These are phyloP conservation scores for Fusarium paranaense DNA, from an alignment of 2,329 filamentous ascomycete species.

Conservation along the genomic window DNA sequence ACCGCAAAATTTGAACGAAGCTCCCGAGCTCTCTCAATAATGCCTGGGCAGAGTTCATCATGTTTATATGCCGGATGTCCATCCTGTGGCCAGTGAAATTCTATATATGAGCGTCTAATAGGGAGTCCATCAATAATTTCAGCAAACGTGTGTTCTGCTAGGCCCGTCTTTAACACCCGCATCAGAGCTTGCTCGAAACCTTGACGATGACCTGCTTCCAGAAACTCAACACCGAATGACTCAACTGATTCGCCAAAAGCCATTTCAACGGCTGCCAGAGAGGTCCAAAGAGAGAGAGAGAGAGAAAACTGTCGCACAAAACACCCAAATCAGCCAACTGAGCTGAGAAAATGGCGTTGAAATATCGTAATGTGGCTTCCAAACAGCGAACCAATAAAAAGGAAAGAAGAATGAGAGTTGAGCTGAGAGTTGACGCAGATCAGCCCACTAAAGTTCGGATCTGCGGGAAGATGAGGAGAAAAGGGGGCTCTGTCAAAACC, in stretches of 20 bases:
- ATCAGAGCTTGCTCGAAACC: not conserved
- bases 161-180: not conserved
- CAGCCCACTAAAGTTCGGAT: not conserved
- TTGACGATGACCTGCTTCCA: not conserved
- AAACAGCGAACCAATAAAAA: not conserved
- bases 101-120: not conserved
- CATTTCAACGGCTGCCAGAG: not conserved
- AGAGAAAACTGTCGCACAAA: not conserved
- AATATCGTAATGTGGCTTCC: not conserved
- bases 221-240: not conserved
- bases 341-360: not conserved
- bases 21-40: not conserved
- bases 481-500: not conserved
- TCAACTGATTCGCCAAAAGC: not conserved
- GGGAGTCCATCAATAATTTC: conserved; percentile 14
- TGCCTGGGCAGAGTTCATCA: not conserved
- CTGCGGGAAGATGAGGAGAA: not conserved
- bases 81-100: not conserved
- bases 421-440: not conserved
- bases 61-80: conserved; percentile 4
- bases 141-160: not conserved
- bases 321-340: not conserved
- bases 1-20: not conserved
- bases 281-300: not conserved
- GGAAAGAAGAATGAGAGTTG: not conserved